Percentiles rank a stretch among this genome's conserved stretches.
phyloP scores from a whole-genome alignment of 2,329 filamentous ascomycete species.

The Clarireedia homoeocarpa region DNA sequence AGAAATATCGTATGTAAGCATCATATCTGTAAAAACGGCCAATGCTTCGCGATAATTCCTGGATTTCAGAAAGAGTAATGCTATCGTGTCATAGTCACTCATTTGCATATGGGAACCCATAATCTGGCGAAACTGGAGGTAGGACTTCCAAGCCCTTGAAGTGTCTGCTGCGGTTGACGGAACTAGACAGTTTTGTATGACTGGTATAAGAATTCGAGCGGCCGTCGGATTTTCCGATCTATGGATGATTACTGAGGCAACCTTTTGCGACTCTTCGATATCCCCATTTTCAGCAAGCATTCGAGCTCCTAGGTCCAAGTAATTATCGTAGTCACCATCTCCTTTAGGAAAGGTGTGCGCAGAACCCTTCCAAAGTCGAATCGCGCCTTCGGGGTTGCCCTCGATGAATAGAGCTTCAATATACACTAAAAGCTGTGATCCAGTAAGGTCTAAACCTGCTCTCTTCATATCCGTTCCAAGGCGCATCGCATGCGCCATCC shows the following conservation, averaged over 20 bases:
- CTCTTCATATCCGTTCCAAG: constrained; percentile 60
- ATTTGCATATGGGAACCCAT: constrained; percentile 56
- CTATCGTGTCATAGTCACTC: constrained; percentile 68
- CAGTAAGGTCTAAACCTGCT: constrained; percentile 46
- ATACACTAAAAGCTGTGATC: constrained; percentile 54
- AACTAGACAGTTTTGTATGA: constrained; percentile 55
- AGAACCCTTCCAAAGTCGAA: constrained; percentile 31
- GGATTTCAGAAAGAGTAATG: constrained; percentile 60
- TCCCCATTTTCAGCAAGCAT: constrained; percentile 54
- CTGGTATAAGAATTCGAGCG: constrained; percentile 52
- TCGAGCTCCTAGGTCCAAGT: constrained; percentile 58
- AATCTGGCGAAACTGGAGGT: constrained; percentile 54
- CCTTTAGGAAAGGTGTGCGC: constrained; percentile 18
- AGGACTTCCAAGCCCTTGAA: constrained; percentile 58
- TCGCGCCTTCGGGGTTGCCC: constrained; percentile 41
- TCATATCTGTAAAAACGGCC: constrained; percentile 82
- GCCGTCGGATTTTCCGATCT: constrained; percentile 36
- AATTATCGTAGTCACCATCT: constrained; percentile 35
- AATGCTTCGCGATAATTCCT: constrained; percentile 60
- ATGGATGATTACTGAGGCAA: constrained; percentile 46
- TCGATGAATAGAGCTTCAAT: constrained; percentile 61
- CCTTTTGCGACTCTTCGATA: constrained; percentile 48
- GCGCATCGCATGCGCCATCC: constrained; percentile 51
- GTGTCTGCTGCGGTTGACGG: constrained; percentile 41
- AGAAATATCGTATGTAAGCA: constrained; percentile 36